Conservation (phyloP, 345 rosid species). For the Eucalyptus dawsonii region DNA sequence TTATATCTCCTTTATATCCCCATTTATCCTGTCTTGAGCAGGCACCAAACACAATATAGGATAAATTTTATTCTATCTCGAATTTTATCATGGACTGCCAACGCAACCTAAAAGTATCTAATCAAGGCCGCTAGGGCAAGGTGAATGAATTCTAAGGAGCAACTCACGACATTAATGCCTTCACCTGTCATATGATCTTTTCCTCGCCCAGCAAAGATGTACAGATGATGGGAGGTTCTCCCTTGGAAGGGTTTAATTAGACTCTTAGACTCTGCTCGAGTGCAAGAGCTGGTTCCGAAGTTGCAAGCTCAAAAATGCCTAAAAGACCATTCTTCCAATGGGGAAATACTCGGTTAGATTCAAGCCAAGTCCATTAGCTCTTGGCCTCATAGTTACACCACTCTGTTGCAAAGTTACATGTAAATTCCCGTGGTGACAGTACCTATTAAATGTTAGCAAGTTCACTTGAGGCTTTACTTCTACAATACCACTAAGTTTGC, state of each 20-base stretch:
- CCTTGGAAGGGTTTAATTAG: neutral
- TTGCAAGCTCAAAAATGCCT: neutral
- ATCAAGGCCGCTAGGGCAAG: neutral
- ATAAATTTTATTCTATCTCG: too few relatives aligned
- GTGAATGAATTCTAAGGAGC: constrained; percentile 17
- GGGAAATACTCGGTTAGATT: neutral
- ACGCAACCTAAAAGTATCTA: neutral
- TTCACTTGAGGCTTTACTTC: neutral
- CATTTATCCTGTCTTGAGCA: fast-evolving
- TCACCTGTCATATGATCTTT: neutral
- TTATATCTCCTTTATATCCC: too few relatives aligned
- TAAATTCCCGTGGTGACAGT: neutral
- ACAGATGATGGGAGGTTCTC: neutral
- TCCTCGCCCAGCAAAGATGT: neutral
- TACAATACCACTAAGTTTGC: neutral
- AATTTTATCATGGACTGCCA: fast-evolving
- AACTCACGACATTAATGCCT: neutral
- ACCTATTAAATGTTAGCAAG: neutral
- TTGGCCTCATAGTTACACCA: neutral
- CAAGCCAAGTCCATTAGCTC: neutral
- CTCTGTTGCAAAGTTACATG: neutral
- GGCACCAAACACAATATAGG: too few relatives aligned
- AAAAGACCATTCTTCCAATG: neutral
- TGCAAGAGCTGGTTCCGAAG: neutral
- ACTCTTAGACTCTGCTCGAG: neutral